phyloP scores from a whole-genome alignment of 1,284 basidiomycete genomes.

The Moesziomyces antarcticus region DNA sequence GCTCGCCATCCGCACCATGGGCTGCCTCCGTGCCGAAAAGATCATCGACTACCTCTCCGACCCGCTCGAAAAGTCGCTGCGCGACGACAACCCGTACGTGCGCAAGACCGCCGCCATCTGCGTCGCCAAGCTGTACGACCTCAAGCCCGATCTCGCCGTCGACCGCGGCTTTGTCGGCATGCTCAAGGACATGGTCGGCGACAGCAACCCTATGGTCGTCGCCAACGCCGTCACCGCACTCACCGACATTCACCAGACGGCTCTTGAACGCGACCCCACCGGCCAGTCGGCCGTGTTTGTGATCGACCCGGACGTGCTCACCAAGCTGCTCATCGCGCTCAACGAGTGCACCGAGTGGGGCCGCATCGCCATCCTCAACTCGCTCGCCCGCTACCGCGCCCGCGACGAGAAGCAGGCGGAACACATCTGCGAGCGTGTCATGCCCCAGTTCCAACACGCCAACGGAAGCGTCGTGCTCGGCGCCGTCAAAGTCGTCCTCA shows the following conservation, averaged over 20 bases:
- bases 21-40: slow-evolving; percentile 94
- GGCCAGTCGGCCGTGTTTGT: slow-evolving; percentile 75
- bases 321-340: slow-evolving; percentile 90
- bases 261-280: slow-evolving; percentile 48
- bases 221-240: slow-evolving; percentile 93
- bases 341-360: slow-evolving; percentile 99
- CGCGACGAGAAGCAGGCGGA: slow-evolving; percentile 89
- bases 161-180: slow-evolving; percentile 94
- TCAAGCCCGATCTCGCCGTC: slow-evolving; percentile 92
- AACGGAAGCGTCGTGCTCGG: slow-evolving; percentile 94
- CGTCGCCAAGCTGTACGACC: slow-evolving; percentile 95
- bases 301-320: slow-evolving; percentile 83
- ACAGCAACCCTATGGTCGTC: slow-evolving; percentile 98
- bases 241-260: slow-evolving; percentile 84
- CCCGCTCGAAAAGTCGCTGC: slow-evolving; percentile 87
- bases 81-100: slow-evolving; percentile 91
- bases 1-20: slow-evolving; percentile 97
- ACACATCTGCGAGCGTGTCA: slow-evolving; percentile 97
- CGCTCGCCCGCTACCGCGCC: slow-evolving; percentile 83
- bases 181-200: slow-evolving; percentile 85
- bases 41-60: slow-evolving; percentile 98
- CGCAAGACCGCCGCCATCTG: slow-evolving; percentile 90
- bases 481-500: slow-evolving; percentile 97
- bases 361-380: slow-evolving; percentile 88
- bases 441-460: slow-evolving; percentile 97